These are phyloP conservation scores for Lentinula raphanica DNA, from an alignment of 768 basidiomycete species.

Conservation along the genomic window DNA sequence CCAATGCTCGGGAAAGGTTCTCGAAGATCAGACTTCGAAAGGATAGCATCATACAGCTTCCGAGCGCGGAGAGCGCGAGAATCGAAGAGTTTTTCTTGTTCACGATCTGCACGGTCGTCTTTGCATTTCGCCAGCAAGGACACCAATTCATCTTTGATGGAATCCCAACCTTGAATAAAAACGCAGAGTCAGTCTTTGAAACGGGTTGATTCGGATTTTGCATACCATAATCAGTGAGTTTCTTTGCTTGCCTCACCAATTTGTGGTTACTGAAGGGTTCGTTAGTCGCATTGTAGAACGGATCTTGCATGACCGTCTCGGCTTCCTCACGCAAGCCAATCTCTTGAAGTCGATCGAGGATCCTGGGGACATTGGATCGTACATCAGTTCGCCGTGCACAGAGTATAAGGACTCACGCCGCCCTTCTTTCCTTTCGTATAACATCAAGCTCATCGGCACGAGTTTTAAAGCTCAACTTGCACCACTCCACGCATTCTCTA, in stretches of 20 bases:
- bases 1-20: not conserved
- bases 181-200: not conserved
- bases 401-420: not conserved
- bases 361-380: not conserved
- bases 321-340: constrained; percentile 3
- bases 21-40: not conserved
- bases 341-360: not conserved
- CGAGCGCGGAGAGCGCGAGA: not conserved
- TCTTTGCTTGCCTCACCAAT: not conserved
- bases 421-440: not conserved
- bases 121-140: not conserved
- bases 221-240: constrained; percentile 5
- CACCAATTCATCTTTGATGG: not conserved
- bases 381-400: no score
- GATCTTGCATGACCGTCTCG: not conserved
- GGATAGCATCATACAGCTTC: not conserved
- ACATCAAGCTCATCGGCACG: not conserved
- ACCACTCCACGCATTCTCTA: not conserved
- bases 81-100: not conserved
- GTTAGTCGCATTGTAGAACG: not conserved
- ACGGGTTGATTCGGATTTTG: not conserved
- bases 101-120: not conserved
- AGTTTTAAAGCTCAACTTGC: not conserved
- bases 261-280: constrained; percentile 1
- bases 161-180: not conserved